phyloP scores from a whole-genome alignment of 2,329 filamentous ascomycete genomes.

The Aspergillus proliferans region DNA sequence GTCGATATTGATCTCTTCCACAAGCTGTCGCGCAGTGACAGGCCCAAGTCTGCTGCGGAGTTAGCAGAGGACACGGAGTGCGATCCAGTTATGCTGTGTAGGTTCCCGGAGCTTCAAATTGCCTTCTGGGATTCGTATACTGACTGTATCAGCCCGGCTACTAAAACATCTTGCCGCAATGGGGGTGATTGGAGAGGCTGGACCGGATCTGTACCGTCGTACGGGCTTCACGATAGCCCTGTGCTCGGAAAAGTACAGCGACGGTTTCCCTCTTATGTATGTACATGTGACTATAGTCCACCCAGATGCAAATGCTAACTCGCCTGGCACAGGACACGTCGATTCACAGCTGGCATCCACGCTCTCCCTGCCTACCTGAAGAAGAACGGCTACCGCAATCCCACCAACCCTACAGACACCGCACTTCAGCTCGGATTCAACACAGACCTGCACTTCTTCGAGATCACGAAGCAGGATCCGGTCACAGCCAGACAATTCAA shows the following conservation, averaged over 20 bases:
- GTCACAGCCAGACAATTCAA: slow-evolving; percentile 12
- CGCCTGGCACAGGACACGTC: slow-evolving; percentile 8
- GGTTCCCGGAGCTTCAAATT: not conserved
- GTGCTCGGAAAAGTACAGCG: slow-evolving; percentile 15
- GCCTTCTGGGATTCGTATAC: not conserved
- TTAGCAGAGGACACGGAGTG: slow-evolving; percentile 15
- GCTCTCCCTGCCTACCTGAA: slow-evolving; percentile 18
- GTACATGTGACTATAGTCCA: not conserved
- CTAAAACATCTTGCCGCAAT: slow-evolving; percentile 31
- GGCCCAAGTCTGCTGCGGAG: slow-evolving; percentile 13
- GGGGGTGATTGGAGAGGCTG: slow-evolving; percentile 29
- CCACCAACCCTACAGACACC: slow-evolving; percentile 13
- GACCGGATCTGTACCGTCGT: slow-evolving; percentile 26
- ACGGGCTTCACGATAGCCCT: slow-evolving; percentile 28
- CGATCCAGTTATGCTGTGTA: slow-evolving; percentile 16
- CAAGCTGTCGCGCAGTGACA: slow-evolving; percentile 14
- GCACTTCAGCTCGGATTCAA: slow-evolving; percentile 19
- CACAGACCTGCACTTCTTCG: slow-evolving; percentile 21
- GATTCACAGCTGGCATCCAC: slow-evolving; percentile 11
- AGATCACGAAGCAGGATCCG: slow-evolving; percentile 14
- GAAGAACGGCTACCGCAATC: slow-evolving; percentile 19
- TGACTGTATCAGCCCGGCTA: slow-evolving; percentile 17
- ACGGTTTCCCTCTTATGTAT: slow-evolving; percentile 24
- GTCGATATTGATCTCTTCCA: slow-evolving; percentile 20
- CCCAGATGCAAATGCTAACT: not conserved